Percentiles rank a stretch among this genome's conserved stretches.
phyloP scores from a whole-genome alignment of 1,284 basidiomycete species.

The Tausonia pullulans region DNA sequence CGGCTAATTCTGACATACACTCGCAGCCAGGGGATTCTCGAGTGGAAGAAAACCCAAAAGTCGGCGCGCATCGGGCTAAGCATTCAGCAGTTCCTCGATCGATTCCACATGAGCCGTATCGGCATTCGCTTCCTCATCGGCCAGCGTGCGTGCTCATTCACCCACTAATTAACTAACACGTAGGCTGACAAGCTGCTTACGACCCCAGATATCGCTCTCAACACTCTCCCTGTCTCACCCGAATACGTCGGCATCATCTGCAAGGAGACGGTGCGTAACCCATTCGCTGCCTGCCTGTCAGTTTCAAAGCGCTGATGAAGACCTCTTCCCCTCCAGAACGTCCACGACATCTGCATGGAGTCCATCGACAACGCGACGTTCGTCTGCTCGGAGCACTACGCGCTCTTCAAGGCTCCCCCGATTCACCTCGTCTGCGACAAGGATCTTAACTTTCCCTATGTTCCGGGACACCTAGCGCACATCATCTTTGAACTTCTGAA shows the following conservation, averaged over 20 bases:
- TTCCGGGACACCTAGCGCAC: conserved; percentile 87
- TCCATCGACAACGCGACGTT: conserved; percentile 97
- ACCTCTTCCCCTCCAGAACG: conserved; percentile 45
- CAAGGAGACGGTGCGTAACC: conserved; percentile 61
- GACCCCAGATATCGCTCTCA: conserved; percentile 69
- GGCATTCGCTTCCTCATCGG: conserved; percentile 93
- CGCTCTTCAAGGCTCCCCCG: conserved; percentile 87
- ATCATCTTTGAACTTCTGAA: conserved; percentile 98
- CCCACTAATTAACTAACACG: conserved; percentile 5
- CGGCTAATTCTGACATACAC: background rate
- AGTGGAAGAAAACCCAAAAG: conserved; percentile 45
- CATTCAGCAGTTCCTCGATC: conserved; percentile 89
- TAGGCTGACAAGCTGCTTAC: background rate
- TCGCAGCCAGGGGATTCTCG: conserved; percentile 53
- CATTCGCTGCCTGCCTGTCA: conserved; percentile 1
- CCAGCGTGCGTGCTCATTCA: conserved; percentile 51
- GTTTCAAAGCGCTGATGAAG: background rate
- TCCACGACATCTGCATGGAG: conserved; percentile 93
- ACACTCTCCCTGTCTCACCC: conserved; percentile 73
- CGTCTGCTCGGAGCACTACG: conserved; percentile 95
- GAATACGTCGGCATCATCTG: conserved; percentile 99
- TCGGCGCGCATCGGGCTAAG: conserved; percentile 27
- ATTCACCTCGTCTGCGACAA: conserved; percentile 92
- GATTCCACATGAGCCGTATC: conserved; percentile 95
- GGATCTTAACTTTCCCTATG: conserved; percentile 83